Evolutionary conservation across 805 yeast genomes (phyloP), one percentile per base, ranked within the genome.

Genomic region (Hanseniaspora singularis): DNA sequence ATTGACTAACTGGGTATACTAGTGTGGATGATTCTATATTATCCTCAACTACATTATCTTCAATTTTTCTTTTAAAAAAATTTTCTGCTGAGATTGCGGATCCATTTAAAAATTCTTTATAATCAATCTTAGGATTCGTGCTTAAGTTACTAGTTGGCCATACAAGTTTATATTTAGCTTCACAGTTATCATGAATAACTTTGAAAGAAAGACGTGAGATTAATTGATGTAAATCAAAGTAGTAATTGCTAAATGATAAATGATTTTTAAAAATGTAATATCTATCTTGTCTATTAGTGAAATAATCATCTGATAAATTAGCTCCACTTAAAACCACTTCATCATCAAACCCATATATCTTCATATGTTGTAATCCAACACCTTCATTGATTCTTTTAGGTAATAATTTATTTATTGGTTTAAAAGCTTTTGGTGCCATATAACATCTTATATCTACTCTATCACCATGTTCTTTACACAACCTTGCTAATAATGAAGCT

Each of bases 321-420:
- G 98, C 98, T 6, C 97, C 98, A 15, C 83, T 74, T 27, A 92
- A 69, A 16, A 92, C 73, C 34, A 92, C 76, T 58, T 88, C 95
- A 56, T 86, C 77, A 61, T 92, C 98, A 56, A 88, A 78, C 1
- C 98, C 98, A 61, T 92, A 92, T 24, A 92, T 72, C 61, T 92
- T 92, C 97, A 92, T 92, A 59, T 92, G 98, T 62, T 92, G 98
- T 43, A 92, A 70, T 0, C 98, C 98, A 54, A 73, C 69, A 3
- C 94, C 88, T 64, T 92, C 98, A 62, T 88, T 87, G 52, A 89
- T 69, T 52, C 98, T 71, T 50, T 73, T 79, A 0, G 98, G 98
- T 2, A 86, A 70, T 37, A 82, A 38, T 8, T 64, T 53, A 57
- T 79, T 77, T 49, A 74, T 72, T 50, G 84, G 57, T 0, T 94